Evolutionary conservation across 2,329 filamentous ascomycete genomes (phyloP), one percentile per base, ranked within the genome.

Genomic region (Botrytis elliptica): DNA sequence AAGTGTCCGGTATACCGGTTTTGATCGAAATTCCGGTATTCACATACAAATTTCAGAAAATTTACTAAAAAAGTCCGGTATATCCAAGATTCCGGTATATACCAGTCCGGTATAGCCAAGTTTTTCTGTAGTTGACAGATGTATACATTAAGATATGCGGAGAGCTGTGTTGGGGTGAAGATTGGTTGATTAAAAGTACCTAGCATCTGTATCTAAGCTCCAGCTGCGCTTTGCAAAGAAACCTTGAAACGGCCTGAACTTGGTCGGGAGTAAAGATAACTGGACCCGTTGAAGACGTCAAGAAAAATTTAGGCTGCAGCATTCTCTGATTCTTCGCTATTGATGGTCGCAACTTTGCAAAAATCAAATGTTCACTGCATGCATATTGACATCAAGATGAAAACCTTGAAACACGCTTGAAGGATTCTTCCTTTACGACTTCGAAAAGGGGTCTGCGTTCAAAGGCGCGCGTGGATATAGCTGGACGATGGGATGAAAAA

Each of bases 281-380:
- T 65, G 33, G 60, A 57, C 36, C 62, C 44, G 33, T 38, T 55
- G 33, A 33, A 72, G 64, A 46, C 55, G 29, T 40, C 52, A 33
- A 59, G 49, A 49, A 36, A 52, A 60, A 52, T 25, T 68, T 72
- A 72, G 71, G 71, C 71, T 60, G 40, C 71, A 72, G 38, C 29
- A 60, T 69, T 60, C 40, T 22, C n/a, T 36, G 10, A 46, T 60
- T 57, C n/a, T 57, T 57, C 52, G 29, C 20, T 59, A 49, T 33
- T 33, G 49, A 67, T 67, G 40, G 36, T 72, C 69, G 71, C 71
- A 72, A 72, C 71, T 72, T 72, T 72, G 71, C 71, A 72, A 69
- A 42, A 57, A 42, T 49, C 29, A 29, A 67, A 14, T 46, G 40
- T 42, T 46, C 36, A 68, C 25, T 40, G 46, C 38, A 36, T 68